A percentile compares a stretch with the other conserved stretches of the same genome.
These are phyloP conservation scores for Stylosanthes scabra DNA, from an alignment of 331 rosid genomes.

Conservation along the genomic window DNA sequence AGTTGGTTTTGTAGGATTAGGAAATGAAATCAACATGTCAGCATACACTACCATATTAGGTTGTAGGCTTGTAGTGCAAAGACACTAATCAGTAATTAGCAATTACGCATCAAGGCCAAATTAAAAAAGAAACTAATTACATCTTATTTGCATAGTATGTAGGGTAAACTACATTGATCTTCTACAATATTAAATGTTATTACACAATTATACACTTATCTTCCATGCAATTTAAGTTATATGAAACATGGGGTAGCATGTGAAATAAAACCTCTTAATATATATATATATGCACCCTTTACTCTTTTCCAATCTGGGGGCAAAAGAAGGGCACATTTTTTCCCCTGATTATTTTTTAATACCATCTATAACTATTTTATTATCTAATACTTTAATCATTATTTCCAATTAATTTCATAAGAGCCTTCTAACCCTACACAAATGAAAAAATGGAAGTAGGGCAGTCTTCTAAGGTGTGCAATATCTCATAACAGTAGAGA, in stretches of 20 bases:
- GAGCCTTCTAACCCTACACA: neutral
- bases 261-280: too few species aligned
- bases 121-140: too few species aligned
- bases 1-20: conserved; percentile 11
- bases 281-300: neutral
- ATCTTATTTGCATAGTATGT: too few species aligned
- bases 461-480: neutral
- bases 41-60: conserved; percentile 2
- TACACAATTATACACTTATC: too few species aligned
- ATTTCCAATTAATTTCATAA: neutral
- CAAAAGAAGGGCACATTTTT: neutral
- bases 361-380: neutral
- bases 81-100: neutral
- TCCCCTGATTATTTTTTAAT: neutral
- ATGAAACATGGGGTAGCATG: too few species aligned
- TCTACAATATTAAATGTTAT: too few species aligned
- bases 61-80: neutral
- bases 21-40: conserved; percentile 15
- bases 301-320: neutral
- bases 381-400: neutral
- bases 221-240: too few species aligned
- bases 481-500: neutral
- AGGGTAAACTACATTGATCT: too few species aligned
- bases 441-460: neutral
- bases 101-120: too few species aligned